Base-by-base conservation (phyloP, 768 basidiomycete species). In the Russula griseocarnosa region DNA sequence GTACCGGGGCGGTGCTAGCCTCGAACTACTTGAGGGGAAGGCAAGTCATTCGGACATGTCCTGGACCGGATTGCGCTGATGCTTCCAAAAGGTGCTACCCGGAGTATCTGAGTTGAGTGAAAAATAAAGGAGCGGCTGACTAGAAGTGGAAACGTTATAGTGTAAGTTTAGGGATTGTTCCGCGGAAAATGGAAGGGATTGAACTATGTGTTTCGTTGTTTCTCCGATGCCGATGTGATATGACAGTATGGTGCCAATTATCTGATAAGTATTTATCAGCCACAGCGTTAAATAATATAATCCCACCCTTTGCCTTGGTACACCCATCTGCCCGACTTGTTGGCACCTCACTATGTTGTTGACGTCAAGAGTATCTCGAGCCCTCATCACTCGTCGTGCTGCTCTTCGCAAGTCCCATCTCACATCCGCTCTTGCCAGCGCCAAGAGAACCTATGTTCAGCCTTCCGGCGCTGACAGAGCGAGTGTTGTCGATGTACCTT, bases 21-120 rank as follows among this genome's bases (percentile, higher is more conserved):
- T 99, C 63, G 96, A 99, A 76, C 82, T 99, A 46, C 83, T 99
- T 70, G 96, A 99, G 80, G 96, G 96, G 76, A 99, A 99, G 87
- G 94, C 93, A 71, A 71, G 79, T 66, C 44, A 55, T 14, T 47
- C 30, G 28, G 42, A 36, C 44, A n/a, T 26, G 26, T 16, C 11
- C 52, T n/a, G 22, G 22, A 58, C 5, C 40, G n/a, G 38, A 30
- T 63, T 47, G 54, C 67, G 71, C 42, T 71, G 66, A 71, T 30
- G 67, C n/a, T 36, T 24, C 54, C 55, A 50, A 66, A 59, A 92
- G 91, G 85, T 78, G 54, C 82, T 98, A 24, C 95, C 95, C 58
- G 95, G 95, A 73, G 94, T 98, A 70, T 89, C 88, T 14, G 94
- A 88, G 71, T 77, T 98, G 71, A 94, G 91, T 67, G 86, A 90